Base-by-base conservation (phyloP, 257 asterid genomes). In the Lithospermum erythrorhizon region DNA sequence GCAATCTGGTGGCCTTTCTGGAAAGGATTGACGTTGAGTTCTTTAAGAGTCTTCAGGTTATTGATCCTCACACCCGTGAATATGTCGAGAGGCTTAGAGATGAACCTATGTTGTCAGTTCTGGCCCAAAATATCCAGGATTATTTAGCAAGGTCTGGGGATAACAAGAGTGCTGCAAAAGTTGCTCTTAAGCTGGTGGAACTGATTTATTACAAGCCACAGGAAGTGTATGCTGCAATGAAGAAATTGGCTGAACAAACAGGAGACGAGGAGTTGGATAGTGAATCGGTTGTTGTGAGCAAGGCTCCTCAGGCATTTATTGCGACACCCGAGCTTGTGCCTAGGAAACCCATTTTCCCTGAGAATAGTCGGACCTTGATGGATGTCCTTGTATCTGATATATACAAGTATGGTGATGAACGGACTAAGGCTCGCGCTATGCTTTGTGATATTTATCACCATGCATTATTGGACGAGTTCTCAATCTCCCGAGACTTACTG, bases 381-480 rank as follows among this genome's bases (percentile, higher is more conserved):
- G 97, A 88, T 61, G 64, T 51, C 27, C 94, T 91, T 59, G 98
- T 91, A 62, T 82, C 95, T 0, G 79, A 83, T 59, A 80, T 91
- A 61, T 88, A 88, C 75, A 78, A 79, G 74, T 77, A 76, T 59
- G 98, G 95, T 6, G 98, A 91, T 70, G 98, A 91, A 70, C 65
- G 98, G 49, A 91, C 97, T 0, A 91, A 86, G 75, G 98, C 98
- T 37, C 97, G 95, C 56, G 98, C 98, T 2, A 88, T 91, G 98
- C 98, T 91, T 61, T 91, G 97, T 66, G 98, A 91, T 72, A 91
- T 91, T 20, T 91, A 91, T 68, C 87, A 91, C 59, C 95, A 91
- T 65, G 95, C 98, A 19, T 82, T 91, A 67, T 71, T 80, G 29
- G 95, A 88, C 53, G 89, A 88, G 19, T 91, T 91, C 62, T 77